Conservation (phyloP, 352 stramenopile genomes). For the Thalassiosira sp. region DNA sequence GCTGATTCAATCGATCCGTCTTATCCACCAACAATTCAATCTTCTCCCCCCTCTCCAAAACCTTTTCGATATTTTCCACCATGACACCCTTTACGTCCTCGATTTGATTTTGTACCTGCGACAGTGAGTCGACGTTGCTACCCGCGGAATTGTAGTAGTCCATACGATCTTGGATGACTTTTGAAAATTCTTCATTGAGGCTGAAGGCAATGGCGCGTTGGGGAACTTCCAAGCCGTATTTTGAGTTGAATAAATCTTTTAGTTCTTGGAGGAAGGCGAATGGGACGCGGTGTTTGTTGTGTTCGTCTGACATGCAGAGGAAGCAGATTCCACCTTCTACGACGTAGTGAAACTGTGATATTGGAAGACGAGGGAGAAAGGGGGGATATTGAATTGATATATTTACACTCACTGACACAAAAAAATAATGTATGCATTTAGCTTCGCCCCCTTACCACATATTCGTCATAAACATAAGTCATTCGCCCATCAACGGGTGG, state of each 20-base stretch:
- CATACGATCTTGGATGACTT: slow-evolving; percentile 93
- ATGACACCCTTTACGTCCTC: slow-evolving; percentile 98
- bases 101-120: slow-evolving; percentile 92
- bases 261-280: slow-evolving; percentile 98
- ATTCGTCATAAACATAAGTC: slow-evolving; percentile 98
- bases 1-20: slow-evolving; percentile 94
- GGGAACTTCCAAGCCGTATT: slow-evolving; percentile 74
- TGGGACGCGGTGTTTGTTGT: slow-evolving; percentile 91
- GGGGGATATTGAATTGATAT: background rate
- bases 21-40: slow-evolving; percentile 96
- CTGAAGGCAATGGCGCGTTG: slow-evolving; percentile 93
- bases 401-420: no score
- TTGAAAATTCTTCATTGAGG: slow-evolving; percentile 97
- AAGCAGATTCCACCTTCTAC: slow-evolving; percentile 94
- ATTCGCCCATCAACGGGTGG: slow-evolving; percentile 90
- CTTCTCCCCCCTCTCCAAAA: slow-evolving; percentile 97
- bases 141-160: slow-evolving; percentile 86
- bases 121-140: slow-evolving; percentile 90
- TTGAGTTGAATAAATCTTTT: slow-evolving; percentile 88
- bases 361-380: background rate
- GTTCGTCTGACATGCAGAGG: slow-evolving; percentile 95
- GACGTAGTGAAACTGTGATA: slow-evolving; percentile 89
- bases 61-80: slow-evolving; percentile 99
- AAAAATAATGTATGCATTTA: no score
- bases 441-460: slow-evolving; percentile 62